Conservation (phyloP, 306 rosid genomes). For the Benincasa hispida region DNA sequence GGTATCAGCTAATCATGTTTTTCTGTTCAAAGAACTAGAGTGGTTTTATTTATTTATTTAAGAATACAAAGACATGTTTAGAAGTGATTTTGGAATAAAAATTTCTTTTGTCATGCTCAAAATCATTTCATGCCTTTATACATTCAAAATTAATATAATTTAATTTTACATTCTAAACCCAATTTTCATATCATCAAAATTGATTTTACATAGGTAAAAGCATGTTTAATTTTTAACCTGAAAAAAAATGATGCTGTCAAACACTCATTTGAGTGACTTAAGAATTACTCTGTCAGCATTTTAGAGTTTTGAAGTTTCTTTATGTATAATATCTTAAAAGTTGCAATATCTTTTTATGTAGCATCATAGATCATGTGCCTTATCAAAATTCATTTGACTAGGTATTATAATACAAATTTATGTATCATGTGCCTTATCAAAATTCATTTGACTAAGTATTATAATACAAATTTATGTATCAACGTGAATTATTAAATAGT, state of each 20-base stretch:
- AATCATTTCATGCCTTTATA: neutral
- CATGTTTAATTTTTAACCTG: too few relatives aligned
- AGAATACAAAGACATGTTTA: neutral
- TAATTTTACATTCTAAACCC: neutral
- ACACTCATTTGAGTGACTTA: neutral
- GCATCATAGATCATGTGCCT: neutral
- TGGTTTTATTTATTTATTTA: too few relatives aligned
- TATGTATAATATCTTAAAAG: neutral
- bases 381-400: neutral
- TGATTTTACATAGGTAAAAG: too few relatives aligned
- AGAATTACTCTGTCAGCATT: neutral
- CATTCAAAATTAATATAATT: too few relatives aligned
- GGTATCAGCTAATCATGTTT: neutral
- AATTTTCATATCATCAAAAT: neutral
- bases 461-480: neutral
- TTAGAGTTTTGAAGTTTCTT: neutral
- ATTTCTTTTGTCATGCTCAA: too few relatives aligned
- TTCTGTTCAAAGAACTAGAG: neutral
- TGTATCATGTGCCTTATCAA: neutral
- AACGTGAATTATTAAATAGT: neutral
- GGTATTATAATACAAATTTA: neutral
- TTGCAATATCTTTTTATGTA: neutral
- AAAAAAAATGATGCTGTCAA: too few relatives aligned
- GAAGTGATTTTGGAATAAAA: neutral
- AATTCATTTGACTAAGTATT: neutral